These are phyloP conservation scores for Avena sativa DNA, from an alignment of 176 grass and related monocot genomes.

Conservation along the genomic window DNA sequence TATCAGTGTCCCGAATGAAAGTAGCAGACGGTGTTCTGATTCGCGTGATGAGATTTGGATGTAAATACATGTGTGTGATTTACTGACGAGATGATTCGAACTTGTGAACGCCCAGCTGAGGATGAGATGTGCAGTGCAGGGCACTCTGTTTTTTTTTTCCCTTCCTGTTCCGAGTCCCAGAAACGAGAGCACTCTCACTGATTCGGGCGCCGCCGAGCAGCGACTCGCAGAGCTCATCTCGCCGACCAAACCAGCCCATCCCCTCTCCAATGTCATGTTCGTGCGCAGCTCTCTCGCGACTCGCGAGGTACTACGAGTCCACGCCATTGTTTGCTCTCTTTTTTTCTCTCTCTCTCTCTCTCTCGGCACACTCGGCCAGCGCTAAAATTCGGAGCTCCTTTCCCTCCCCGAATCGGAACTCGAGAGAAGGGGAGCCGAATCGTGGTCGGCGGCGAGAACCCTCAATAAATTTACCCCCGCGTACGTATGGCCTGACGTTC, in stretches of 20 bases:
- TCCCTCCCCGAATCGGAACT: not conserved
- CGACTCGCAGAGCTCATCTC: too few relatives aligned
- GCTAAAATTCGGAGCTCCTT: not conserved
- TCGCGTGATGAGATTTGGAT: not conserved
- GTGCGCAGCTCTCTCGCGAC: constrained; percentile 2
- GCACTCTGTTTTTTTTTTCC: not conserved
- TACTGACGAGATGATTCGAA: not conserved
- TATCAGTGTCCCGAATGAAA: not conserved
- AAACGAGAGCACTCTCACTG: not conserved
- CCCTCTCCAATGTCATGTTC: not conserved
- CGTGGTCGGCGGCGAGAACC: not conserved
- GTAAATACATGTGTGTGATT: not conserved
- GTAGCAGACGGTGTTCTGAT: not conserved
- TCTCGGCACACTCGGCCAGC: not conserved
- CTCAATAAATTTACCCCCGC: not conserved
- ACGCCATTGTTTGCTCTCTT: not conserved
- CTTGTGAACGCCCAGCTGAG: too few relatives aligned
- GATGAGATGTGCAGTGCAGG: too few relatives aligned
- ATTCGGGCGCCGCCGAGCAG: not conserved
- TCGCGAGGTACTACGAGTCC: constrained; percentile 1
- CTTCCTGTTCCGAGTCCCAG: not conserved
- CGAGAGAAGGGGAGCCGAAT: not conserved
- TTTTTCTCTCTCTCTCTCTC: not conserved
- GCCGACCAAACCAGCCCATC: too few relatives aligned
- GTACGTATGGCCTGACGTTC: not conserved